Conservation (phyloP, 257 asterid genomes). For the Jacaranda mimosifolia region DNA sequence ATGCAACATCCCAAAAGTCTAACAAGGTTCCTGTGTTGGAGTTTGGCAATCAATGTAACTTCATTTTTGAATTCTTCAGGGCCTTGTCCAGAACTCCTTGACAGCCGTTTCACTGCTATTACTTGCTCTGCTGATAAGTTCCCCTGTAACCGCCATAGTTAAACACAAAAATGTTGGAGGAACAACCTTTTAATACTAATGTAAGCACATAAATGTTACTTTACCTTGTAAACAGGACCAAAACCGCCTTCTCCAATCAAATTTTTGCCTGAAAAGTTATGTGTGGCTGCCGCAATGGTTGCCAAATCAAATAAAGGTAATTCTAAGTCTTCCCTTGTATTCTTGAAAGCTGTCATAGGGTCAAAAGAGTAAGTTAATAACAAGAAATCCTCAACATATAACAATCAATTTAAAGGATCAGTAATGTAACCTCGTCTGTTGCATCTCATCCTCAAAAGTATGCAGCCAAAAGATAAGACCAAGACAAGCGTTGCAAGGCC, state of each 20-base stretch:
- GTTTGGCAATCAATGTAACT: constrained; percentile 39
- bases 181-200: background rate
- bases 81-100: constrained; percentile 37
- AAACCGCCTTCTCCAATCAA: constrained; percentile 65
- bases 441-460: background rate
- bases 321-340: constrained; percentile 40
- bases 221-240: constrained; percentile 57
- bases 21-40: constrained; percentile 42
- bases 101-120: constrained; percentile 43
- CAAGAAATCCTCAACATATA: background rate
- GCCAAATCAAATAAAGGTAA: constrained; percentile 49
- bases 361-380: no score
- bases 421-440: constrained; percentile 29
- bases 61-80: constrained; percentile 36
- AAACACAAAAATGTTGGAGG: no score
- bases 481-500: constrained; percentile 15
- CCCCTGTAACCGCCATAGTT: constrained; percentile 33
- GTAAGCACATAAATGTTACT: background rate
- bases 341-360: constrained; percentile 18
- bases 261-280: constrained; percentile 41
- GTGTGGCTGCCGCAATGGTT: constrained; percentile 50
- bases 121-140: constrained; percentile 26
- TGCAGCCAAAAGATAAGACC: constrained; percentile 8
- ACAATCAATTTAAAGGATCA: background rate
- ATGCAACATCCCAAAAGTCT: constrained; percentile 40